Evolutionary conservation across 2,329 filamentous ascomycete genomes (phyloP), one percentile per base, ranked within the genome.

Genomic region (Colletotrichum sp.): DNA sequence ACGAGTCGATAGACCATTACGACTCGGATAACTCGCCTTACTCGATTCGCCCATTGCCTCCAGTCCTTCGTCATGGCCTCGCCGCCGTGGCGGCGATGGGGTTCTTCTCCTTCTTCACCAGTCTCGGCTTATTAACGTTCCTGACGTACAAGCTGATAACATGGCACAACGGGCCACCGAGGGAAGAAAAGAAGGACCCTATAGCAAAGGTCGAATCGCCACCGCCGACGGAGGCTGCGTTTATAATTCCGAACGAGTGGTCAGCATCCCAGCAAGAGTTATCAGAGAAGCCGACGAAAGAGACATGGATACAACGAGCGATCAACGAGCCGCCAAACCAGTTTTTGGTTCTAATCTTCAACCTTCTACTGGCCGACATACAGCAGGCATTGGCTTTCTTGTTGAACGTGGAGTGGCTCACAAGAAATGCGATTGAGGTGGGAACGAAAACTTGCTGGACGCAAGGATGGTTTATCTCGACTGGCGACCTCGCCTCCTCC

Each of bases 391-490:
- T 91, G 1, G 91, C 92, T 6, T 95, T 94, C 80, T 79, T 93
- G 59, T 85, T 94, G 65, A 94, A 92, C 76, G 88, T 89, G 6
- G 85, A 89, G 44, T 93, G 93, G 89, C 85, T 94, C 7, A 82
- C 83, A 2, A 81, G 85, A 16, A 86, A 93, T 81, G 86, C 85
- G 0, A 88, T 95, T 18, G 79, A 88, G 2, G 90, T 92, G 2
- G 87, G 87, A 4, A 89, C 88, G 0, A 79, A 86, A 2, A 86
- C 89, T 8, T 95, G 93, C 83, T 90, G 86, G 80, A 89, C 89
- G 0, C 93, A 95, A 82, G 93, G 92, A n/a, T 92, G 93, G 83
- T 91, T 95, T 64, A 86, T 95, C 4, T 93, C 92, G 6, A 90
- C 90, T 0, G 93, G 93, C 34, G 92, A 94, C 80, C 80, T 95